These are phyloP conservation scores for Geum urbanum DNA, from an alignment of 306 rosid genomes.

Conservation along the genomic window DNA sequence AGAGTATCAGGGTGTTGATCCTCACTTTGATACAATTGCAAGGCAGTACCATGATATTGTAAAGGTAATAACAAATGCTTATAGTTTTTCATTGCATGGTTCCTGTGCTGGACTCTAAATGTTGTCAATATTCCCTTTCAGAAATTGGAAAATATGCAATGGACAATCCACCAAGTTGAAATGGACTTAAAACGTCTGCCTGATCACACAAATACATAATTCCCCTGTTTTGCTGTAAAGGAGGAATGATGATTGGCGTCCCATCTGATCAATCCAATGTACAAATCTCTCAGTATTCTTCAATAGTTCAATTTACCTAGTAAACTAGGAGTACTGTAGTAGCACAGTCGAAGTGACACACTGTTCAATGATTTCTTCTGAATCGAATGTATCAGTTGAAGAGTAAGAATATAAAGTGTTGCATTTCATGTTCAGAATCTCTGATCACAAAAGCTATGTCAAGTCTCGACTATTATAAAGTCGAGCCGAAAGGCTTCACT, in stretches of 20 bases:
- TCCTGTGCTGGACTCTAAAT: background rate
- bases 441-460: too few species aligned
- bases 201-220: slow-evolving; percentile 47
- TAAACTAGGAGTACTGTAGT: background rate
- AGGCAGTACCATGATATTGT: slow-evolving; percentile 83
- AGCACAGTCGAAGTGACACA: background rate
- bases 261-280: background rate
- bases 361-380: too few species aligned
- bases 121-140: slow-evolving; percentile 32
- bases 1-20: slow-evolving; percentile 90
- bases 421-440: too few species aligned
- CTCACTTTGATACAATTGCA: slow-evolving; percentile 82
- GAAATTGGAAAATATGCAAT: slow-evolving; percentile 88
- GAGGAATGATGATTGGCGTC: background rate
- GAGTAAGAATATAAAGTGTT: too few species aligned
- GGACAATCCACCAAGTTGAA: slow-evolving; percentile 90
- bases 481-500: too few species aligned
- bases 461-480: too few species aligned
- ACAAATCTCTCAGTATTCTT: background rate
- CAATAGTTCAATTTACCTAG: background rate
- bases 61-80: slow-evolving; percentile 38
- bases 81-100: background rate
- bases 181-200: slow-evolving; percentile 72
- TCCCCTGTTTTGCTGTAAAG: background rate
- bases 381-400: too few species aligned